Conservation (phyloP, 371 early-diverging fungal species). For the Mortierella sp. region DNA sequence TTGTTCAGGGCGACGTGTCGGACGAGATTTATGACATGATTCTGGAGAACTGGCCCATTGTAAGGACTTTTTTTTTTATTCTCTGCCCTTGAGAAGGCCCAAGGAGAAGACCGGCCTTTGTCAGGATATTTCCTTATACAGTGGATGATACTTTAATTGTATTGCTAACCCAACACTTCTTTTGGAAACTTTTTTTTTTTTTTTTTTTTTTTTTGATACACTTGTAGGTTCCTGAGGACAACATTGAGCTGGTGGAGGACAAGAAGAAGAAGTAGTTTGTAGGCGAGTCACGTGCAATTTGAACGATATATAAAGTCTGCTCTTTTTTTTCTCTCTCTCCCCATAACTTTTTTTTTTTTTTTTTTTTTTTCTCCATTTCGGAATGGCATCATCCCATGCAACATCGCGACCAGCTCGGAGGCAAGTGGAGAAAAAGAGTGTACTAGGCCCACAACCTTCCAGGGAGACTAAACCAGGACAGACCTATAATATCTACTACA, state of each 20-base stretch:
- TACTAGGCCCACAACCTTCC: constrained; percentile 22
- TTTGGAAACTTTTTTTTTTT: constrained; percentile 2
- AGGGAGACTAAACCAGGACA: constrained; percentile 25
- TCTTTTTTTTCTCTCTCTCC: not conserved
- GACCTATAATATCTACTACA: constrained; percentile 85
- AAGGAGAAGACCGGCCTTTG: not conserved
- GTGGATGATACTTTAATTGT: not conserved
- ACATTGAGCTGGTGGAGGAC: constrained; percentile 72
- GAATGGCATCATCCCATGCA: constrained; percentile 5
- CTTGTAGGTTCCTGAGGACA: constrained; percentile 71
- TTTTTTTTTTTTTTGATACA: no score
- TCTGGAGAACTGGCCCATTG: constrained; percentile 67
- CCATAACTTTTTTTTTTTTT: not conserved
- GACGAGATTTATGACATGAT: constrained; percentile 83
- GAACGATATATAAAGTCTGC: constrained; percentile 24
- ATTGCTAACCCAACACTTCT: not conserved
- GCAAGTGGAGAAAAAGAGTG: constrained; percentile 36
- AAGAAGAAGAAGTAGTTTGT: constrained; percentile 68
- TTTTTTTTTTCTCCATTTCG: not conserved
- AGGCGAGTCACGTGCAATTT: no score
- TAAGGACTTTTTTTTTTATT: constrained; percentile 36
- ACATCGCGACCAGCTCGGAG: constrained; percentile 39
- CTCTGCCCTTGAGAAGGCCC: not conserved
- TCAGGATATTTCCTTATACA: not conserved
- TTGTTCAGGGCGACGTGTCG: constrained; percentile 91